A percentile compares a stretch with the other conserved stretches of the same genome.
phyloP scores from a whole-genome alignment of 495 filamentous ascomycete species.

The Talaromyces liani region DNA sequence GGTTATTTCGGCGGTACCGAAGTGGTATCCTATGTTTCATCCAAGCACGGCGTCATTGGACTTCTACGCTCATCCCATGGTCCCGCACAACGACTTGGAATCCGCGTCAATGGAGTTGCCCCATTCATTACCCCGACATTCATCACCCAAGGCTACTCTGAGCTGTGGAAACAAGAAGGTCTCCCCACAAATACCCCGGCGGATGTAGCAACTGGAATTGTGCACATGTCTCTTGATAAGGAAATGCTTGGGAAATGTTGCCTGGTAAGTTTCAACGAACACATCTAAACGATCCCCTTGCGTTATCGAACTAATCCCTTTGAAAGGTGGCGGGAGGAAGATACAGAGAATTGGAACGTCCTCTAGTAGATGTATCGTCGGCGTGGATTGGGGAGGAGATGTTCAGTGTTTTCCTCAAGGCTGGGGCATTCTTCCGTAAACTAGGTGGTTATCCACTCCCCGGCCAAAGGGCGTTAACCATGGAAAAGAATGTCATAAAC shows the following conservation, averaged over 20 bases:
- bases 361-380: no score
- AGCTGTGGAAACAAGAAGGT: constrained; percentile 16
- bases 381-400: constrained; percentile 1
- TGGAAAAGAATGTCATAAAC: no score
- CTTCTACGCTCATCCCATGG: constrained; percentile 21
- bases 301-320: not conserved
- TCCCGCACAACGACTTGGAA: constrained; percentile 11
- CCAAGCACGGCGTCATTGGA: constrained; percentile 25
- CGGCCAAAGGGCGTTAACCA: no score
- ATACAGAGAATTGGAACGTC: constrained; percentile 19
- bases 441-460: constrained; percentile 27
- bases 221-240: constrained; percentile 3
- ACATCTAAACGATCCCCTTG: not conserved
- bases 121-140: constrained; percentile 25
- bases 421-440: constrained; percentile 18
- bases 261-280: constrained; percentile 10
- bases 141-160: constrained; percentile 17
- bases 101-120: constrained; percentile 22
- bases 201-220: constrained; percentile 14
- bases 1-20: constrained; percentile 27
- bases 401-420: constrained; percentile 16
- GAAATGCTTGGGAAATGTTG: constrained; percentile 8
- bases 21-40: constrained; percentile 22
- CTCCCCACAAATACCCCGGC: constrained; percentile 19
- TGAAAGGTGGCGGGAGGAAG: constrained; percentile 21